Percentiles rank a stretch among this genome's conserved stretches.
Conservation (phyloP, 495 filamentous ascomycete species). For the Articulospora tetracladia region DNA sequence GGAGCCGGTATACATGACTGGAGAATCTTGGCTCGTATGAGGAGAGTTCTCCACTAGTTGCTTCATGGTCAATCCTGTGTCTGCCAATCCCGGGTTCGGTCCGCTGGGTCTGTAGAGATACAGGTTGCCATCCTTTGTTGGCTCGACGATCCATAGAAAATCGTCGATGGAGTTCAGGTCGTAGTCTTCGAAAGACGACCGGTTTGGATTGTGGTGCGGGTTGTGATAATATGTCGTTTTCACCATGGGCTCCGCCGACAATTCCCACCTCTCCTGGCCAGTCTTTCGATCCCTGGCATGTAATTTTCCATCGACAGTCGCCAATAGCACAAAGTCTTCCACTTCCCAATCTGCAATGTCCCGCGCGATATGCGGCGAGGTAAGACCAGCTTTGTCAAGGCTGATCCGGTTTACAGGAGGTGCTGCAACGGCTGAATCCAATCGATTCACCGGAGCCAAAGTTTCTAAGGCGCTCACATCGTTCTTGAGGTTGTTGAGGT, state of each 20-base stretch:
- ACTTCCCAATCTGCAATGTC: conserved; percentile 98
- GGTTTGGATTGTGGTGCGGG: conserved; percentile 56
- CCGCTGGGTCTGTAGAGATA: conserved; percentile 79
- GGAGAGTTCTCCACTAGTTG: conserved; percentile 72
- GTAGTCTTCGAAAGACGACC: conserved; percentile 47
- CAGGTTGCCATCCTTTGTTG: conserved; percentile 80
- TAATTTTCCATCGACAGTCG: conserved; percentile 96
- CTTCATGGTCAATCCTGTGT: conserved; percentile 82
- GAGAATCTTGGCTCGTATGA: conserved; percentile 61
- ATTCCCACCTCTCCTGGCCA: conserved; percentile 76
- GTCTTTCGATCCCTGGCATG: conserved; percentile 89
- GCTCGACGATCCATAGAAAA: conserved; percentile 96
- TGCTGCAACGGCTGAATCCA: conserved; percentile 72
- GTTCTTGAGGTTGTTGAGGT: conserved; percentile 32
- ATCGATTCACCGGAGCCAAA: conserved; percentile 74
- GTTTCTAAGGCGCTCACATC: conserved; percentile 91
- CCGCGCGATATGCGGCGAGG: conserved; percentile 84
- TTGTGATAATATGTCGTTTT: conserved; percentile 68
- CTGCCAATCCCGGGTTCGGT: conserved; percentile 65
- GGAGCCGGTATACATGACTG: conserved; percentile 82
- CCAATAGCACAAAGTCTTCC: conserved; percentile 98
- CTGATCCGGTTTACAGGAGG: conserved; percentile 64
- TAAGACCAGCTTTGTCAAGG: conserved; percentile 60
- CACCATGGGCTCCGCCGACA: conserved; percentile 82
- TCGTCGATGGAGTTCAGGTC: conserved; percentile 59